Base-by-base conservation (phyloP, 2,329 filamentous ascomycete genomes). In the Colletotrichum horii region DNA sequence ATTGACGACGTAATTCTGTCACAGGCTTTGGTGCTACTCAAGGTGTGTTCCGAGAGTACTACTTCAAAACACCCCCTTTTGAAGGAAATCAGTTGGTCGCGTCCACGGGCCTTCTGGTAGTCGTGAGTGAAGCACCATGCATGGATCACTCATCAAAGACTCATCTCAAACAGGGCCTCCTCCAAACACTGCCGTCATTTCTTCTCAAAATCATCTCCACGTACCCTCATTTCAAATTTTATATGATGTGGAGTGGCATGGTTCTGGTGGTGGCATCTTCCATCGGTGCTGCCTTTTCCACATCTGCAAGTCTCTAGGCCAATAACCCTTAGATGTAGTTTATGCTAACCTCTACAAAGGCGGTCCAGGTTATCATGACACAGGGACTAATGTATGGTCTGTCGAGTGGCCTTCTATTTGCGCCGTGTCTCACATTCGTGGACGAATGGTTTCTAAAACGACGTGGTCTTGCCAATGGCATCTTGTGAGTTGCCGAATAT, bases 371-470 rank as follows among this genome's bases (percentile, higher is more conserved):
- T 4, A 68, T 68, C n/a, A 52, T 71, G 62, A 67, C 34, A 11
- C 70, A 71, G 19, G 70, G 70, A 4, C 34, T 71, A 15, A 52
- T 71, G 52, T 71, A 71, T 48, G 70, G 70, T 2, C 14, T 71
- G 6, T 71, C 70, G 2, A 71, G 70, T 8, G 85, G 85, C 1
- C 83, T 84, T 15, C 77, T 87, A n/a, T 86, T 83, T 55, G 83
- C 85, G 4, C 84, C 85, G 2, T 81, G 81, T 36, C 78, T 84
- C 2, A 81, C 82, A 0, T 80, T 87, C 4, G 76, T 85, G 1
- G 82, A 83, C 1, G 84, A 88, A 64, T 88, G 86, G 86, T 88
- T 88, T 76, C 74, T 78, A 9, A 80, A 77, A 22, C 80, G 79
- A 16, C 79, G 87, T 1, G 83, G 83, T 38, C 77, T 88, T 4